Evolutionary conservation across 2,329 filamentous ascomycete species (phyloP).

Genomic region (Neonectria faginata): DNA sequence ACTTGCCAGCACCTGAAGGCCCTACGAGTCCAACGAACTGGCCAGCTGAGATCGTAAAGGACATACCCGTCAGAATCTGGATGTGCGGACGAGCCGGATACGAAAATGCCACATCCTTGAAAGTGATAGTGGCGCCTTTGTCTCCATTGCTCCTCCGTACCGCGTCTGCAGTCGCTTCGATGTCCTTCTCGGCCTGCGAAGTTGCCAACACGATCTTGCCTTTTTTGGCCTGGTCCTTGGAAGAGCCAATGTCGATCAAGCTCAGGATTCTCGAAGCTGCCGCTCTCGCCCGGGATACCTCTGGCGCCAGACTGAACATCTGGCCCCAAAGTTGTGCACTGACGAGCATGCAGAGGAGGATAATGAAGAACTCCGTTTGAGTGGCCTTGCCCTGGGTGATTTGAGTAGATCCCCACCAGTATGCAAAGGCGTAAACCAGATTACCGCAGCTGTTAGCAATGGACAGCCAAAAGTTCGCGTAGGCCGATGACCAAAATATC

Average conservation of each 20-base stretch:
- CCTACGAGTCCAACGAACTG: conserved; percentile 74
- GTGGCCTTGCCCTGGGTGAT: conserved; percentile 74
- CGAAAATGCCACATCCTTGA: conserved; percentile 71
- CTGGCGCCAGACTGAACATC: conserved; percentile 79
- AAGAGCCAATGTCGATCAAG: conserved; percentile 59
- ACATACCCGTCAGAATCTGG: conserved; percentile 67
- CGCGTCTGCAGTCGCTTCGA: conserved; percentile 54
- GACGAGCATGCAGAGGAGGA: conserved; percentile 77
- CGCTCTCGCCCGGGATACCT: conserved; percentile 74
- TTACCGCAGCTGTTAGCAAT: conserved; percentile 71
- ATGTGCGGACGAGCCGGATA: conserved; percentile 73
- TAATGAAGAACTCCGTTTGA: conserved; percentile 79
- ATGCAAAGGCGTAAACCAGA: conserved; percentile 79
- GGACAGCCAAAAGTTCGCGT: conserved; percentile 70
- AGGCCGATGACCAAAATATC: conserved; percentile 61
- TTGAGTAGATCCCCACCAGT: conserved; percentile 82
- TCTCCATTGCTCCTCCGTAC: conserved; percentile 37
- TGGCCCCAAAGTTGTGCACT: conserved; percentile 80
- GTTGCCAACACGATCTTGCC: conserved; percentile 26
- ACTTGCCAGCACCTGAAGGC: conserved; percentile 75
- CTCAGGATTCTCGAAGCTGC: conserved; percentile 70
- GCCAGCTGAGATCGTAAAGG: conserved; percentile 67
- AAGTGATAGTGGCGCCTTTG: conserved; percentile 61
- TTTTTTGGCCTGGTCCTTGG: conserved; percentile 37
- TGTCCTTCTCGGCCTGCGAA: conserved; percentile 47